Base-by-base conservation (phyloP, 2,329 filamentous ascomycete species). In the Talaromyces rugulosus region DNA sequence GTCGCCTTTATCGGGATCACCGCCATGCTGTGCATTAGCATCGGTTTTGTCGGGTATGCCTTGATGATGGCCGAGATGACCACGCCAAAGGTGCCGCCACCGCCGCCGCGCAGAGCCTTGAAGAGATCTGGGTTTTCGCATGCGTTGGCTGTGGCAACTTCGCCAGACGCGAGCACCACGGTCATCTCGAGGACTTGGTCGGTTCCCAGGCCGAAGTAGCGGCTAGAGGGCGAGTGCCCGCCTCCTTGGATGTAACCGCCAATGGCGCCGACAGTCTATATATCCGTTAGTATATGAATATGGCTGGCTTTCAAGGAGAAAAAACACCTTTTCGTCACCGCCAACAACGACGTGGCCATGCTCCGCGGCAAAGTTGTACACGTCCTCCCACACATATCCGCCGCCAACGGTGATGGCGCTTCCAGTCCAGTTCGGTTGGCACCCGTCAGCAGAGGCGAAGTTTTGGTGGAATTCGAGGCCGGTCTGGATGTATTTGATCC, bases 201-300 rank as follows among this genome's bases (percentile, higher is more conserved):
- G 0, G 84, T 84, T 12, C 73, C 83, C 0, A 90, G 76, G 4
- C 87, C 60, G 56, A 82, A 84, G n/a, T 70, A 74, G 1, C 81
- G 82, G 34, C 76, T 77, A 1, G 89, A 75, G 0, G 80, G 75
- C 0, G 79, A 81, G 67, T 87, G 85, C 0, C 87, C 87, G 14
- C 85, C 87, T 5, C 85, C 85, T 69, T 86, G 83, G 3, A 77
- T 81, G 66, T 83, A 89, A 1, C 86, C 86, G 11, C 86, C 87
- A 0, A 83, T 81, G 7, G 85, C 66, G 1, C 85, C 85, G 5
- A 88, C 85, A 0, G 81, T 83, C 0, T 80, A 80, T 42, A 79
- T 80, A 18, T 42, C 5, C 36, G 36, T 42, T 42, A 16, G 36
- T 42, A 16, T n/a, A 42, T 18, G 18, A 18, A 3, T 18, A 18